Evolutionary conservation across 306 rosid genomes (phyloP).

Genomic region (Bauhinia variegata): DNA sequence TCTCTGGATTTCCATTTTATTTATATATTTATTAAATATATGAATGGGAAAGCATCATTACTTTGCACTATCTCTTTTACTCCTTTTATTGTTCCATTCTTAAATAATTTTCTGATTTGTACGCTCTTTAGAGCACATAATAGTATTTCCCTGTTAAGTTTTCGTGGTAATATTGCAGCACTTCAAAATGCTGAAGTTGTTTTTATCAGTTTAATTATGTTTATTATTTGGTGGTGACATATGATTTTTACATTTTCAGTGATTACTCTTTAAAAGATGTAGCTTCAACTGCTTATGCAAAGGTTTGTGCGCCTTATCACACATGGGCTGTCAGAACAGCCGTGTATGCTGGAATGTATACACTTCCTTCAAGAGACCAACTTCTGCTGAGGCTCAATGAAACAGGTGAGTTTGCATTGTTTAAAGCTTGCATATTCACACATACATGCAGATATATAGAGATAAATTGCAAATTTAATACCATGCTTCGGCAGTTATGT

Average conservation of each 20-base stretch:
- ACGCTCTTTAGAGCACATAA: background rate
- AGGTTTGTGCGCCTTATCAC: conserved; percentile 90
- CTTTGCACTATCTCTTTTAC: background rate
- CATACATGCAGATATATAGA: background rate
- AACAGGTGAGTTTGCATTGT: conserved; percentile 53
- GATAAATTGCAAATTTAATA: conserved; percentile 16
- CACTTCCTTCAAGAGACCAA: conserved; percentile 91
- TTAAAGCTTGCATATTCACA: conserved; percentile 5
- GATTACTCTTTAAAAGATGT: conserved; percentile 63
- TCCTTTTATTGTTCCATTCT: background rate
- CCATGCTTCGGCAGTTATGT: background rate
- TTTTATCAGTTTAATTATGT: background rate
- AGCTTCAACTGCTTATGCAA: conserved; percentile 83
- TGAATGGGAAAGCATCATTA: background rate
- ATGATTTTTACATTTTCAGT: conserved; percentile 48
- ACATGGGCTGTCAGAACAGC: conserved; percentile 87
- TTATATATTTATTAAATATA: background rate
- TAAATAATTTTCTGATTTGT: no score
- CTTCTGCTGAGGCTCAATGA: conserved; percentile 77
- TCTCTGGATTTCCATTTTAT: background rate
- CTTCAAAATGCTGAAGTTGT: conserved; percentile 1
- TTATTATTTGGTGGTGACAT: background rate
- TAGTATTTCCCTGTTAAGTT: conserved; percentile 1
- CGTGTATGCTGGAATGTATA: conserved; percentile 93
- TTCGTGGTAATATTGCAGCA: conserved; percentile 2